These are phyloP conservation scores for Aspergillus melleus DNA, from an alignment of 2,329 filamentous ascomycete genomes.

Conservation along the genomic window DNA sequence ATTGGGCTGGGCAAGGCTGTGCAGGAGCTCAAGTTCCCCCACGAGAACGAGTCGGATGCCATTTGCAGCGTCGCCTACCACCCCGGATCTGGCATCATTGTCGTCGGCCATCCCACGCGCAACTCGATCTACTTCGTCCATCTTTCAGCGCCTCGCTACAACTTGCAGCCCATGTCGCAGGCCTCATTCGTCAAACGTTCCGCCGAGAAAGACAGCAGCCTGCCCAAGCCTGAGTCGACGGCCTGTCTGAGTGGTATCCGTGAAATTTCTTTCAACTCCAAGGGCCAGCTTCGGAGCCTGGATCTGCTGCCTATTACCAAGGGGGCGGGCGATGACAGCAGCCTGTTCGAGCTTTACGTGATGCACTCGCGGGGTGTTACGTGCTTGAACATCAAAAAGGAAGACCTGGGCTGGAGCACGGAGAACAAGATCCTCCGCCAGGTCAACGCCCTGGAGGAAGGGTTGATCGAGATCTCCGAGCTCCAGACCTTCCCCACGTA, in stretches of 20 bases:
- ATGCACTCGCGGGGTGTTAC: conserved; percentile 99
- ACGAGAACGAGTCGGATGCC: conserved; percentile 94
- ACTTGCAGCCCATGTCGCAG: conserved; percentile 75
- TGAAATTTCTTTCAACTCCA: conserved; percentile 87
- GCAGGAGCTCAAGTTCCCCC: conserved; percentile 93
- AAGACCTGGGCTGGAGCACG: conserved; percentile 86
- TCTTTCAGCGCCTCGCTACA: conserved; percentile 90
- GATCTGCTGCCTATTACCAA: conserved; percentile 75
- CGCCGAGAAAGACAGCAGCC: conserved; percentile 66
- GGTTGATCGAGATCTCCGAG: conserved; percentile 72
- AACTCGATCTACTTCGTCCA: conserved; percentile 98
- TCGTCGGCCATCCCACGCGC: conserved; percentile 91
- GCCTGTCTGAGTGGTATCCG: conserved; percentile 96
- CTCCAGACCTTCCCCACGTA: conserved; percentile 55
- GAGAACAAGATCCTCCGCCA: conserved; percentile 84
- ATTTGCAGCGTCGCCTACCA: conserved; percentile 97
- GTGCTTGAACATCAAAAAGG: conserved; percentile 79
- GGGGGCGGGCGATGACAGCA: conserved; percentile 59
- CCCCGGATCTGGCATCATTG: conserved; percentile 85
- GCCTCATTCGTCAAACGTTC: conserved; percentile 82
- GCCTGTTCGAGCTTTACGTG: conserved; percentile 90
- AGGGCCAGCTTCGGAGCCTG: conserved; percentile 83
- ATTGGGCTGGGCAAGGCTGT: conserved; percentile 92
- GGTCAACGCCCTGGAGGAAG: conserved; percentile 72
- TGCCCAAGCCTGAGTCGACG: conserved; percentile 87